Conservation (phyloP, 78 protist genomes). For the Pelomyxa schiedti region DNA sequence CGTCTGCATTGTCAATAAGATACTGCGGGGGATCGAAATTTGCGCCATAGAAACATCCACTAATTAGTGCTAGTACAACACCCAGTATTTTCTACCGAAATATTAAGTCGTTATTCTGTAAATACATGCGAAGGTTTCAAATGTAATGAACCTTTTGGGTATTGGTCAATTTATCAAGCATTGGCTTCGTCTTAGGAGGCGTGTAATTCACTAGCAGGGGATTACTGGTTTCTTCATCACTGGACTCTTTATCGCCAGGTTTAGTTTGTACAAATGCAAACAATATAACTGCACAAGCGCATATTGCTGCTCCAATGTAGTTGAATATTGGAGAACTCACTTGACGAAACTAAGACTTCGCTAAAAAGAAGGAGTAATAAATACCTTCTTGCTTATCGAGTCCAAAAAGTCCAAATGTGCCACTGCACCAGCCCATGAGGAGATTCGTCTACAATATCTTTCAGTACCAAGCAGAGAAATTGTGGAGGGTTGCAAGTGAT, state of each 20-base stretch:
- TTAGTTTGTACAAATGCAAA: not conserved
- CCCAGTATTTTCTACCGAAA: not conserved
- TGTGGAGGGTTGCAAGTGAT: too few species aligned
- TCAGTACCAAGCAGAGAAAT: too few species aligned
- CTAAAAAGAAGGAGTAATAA: constrained; percentile 11
- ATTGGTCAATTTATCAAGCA: not conserved
- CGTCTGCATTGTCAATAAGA: not conserved
- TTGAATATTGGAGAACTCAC: not conserved
- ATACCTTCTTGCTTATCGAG: not conserved
- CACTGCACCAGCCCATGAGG: constrained; percentile 33
- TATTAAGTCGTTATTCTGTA: not conserved
- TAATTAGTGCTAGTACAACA: not conserved
- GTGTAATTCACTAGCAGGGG: not conserved
- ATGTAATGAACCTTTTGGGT: not conserved
- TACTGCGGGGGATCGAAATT: constrained; percentile 27
- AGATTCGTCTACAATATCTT: constrained; percentile 16
- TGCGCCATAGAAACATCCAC: constrained; percentile 22
- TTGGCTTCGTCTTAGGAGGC: not conserved
- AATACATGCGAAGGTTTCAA: not conserved
- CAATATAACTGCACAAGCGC: not conserved
- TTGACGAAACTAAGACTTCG: not conserved
- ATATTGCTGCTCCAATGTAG: not conserved
- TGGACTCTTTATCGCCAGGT: not conserved
- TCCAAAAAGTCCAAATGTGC: constrained; percentile 44
- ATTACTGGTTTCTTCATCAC: not conserved